phyloP scores from a whole-genome alignment of 164 flowering plant species.

The Aristolochia contorta region DNA sequence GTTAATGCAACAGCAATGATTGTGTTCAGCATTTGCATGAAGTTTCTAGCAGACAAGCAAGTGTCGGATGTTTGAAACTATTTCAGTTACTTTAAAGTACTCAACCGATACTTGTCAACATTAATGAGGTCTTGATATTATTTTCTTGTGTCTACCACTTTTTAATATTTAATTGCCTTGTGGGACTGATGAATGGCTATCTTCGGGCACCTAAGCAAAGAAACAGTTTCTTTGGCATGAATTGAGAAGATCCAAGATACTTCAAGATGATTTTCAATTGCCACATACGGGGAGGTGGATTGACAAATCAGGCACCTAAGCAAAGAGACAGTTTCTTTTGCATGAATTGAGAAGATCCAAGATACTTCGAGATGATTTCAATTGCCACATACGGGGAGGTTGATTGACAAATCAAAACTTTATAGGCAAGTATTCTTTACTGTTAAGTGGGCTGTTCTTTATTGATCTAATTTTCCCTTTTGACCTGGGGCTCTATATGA shows the following conservation, averaged over 20 bases:
- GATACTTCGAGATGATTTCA: constrained; percentile 18
- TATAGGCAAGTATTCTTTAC: constrained; percentile 48
- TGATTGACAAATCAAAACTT: constrained; percentile 11
- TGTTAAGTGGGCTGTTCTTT: constrained; percentile 8
- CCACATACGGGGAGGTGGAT: constrained; percentile 18
- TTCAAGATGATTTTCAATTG: constrained; percentile 21
- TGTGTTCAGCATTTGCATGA: too few relatives aligned
- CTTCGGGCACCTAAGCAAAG: background rate
- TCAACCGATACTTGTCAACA: too few relatives aligned
- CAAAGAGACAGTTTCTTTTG: constrained; percentile 15
- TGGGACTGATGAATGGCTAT: too few relatives aligned
- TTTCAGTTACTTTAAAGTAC: too few relatives aligned
- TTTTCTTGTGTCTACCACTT: too few relatives aligned
- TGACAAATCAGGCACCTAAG: constrained; percentile 3
- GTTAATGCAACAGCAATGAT: too few relatives aligned
- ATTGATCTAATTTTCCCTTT: too few relatives aligned
- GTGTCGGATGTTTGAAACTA: too few relatives aligned
- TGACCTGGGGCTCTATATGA: too few relatives aligned
- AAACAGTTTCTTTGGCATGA: constrained; percentile 18
- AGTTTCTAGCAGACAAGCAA: too few relatives aligned
- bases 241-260: constrained; percentile 13
- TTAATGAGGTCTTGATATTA: too few relatives aligned
- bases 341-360: constrained; percentile 16
- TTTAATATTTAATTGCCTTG: too few relatives aligned
- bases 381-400: constrained; percentile 19